Evolutionary conservation across 306 rosid genomes (phyloP).

Genomic region (Amphicarpaea edgeworthii): DNA sequence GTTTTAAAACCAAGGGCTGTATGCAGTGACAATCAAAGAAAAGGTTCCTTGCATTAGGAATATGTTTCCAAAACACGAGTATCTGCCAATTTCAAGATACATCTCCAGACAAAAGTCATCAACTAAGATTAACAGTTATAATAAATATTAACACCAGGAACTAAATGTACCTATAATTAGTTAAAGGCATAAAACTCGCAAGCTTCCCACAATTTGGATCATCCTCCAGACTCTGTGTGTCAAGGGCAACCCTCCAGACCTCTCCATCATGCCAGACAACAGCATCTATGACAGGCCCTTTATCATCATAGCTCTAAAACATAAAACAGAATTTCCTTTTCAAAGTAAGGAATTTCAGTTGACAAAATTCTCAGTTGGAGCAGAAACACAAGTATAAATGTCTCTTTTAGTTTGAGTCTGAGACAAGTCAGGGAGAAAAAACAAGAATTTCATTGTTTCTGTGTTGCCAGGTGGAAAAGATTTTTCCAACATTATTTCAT

Average conservation of each 20-base stretch:
- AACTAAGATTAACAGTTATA: constrained; percentile 28
- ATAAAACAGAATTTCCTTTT: constrained; percentile 42
- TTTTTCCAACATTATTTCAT: constrained; percentile 32
- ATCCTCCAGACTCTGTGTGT: constrained; percentile 88
- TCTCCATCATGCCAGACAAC: constrained; percentile 99
- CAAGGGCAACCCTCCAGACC: constrained; percentile 95
- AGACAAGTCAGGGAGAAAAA: constrained; percentile 11
- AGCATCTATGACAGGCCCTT: constrained; percentile 91
- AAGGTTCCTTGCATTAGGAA: constrained; percentile 3
- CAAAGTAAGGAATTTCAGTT: constrained; percentile 16
- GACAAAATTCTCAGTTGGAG: neutral
- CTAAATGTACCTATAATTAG: constrained; percentile 78
- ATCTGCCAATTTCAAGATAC: constrained; percentile 34
- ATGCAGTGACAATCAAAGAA: constrained; percentile 21
- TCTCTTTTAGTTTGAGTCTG: constrained; percentile 19
- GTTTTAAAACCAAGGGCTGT: constrained; percentile 19
- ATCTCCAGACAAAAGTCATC: constrained; percentile 31
- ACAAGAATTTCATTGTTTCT: constrained; percentile 20
- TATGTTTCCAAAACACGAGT: neutral
- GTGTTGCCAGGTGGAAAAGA: neutral
- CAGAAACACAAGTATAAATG: constrained; percentile 21
- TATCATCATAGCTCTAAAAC: constrained; percentile 83
- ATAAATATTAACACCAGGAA: constrained; percentile 39
- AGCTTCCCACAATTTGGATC: constrained; percentile 80
- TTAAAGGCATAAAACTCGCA: constrained; percentile 79